Evolutionary conservation across 1,284 basidiomycete species (phyloP).

Genomic region (Cryptococcus sp.): DNA sequence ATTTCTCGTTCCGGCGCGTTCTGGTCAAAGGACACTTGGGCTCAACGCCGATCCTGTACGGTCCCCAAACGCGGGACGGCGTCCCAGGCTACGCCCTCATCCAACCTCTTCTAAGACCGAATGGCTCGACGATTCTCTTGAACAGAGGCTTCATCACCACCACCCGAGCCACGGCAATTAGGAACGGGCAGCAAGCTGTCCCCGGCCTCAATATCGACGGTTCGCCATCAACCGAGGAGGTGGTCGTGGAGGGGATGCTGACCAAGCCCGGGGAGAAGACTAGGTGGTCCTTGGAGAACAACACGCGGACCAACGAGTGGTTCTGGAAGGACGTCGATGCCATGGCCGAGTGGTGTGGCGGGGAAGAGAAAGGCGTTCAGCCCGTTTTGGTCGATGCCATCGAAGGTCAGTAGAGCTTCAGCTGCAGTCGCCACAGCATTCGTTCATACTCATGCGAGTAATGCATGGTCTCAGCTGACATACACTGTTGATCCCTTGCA

Average conservation of each 20-base stretch:
- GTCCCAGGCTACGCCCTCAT: conserved; percentile 78
- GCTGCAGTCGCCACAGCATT: not conserved
- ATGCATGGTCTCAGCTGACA: not conserved
- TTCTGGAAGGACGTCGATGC: conserved; percentile 84
- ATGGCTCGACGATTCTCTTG: conserved; percentile 64
- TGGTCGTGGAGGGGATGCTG: conserved; percentile 60
- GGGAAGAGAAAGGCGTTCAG: conserved; percentile 68
- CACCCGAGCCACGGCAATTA: conserved; percentile 44
- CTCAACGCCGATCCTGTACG: conserved; percentile 75
- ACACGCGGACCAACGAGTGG: conserved; percentile 79
- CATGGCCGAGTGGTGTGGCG: conserved; percentile 78
- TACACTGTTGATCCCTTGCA: conserved; percentile 44
- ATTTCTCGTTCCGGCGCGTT: conserved; percentile 85
- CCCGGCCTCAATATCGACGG: conserved; percentile 31
- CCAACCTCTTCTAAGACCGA: conserved; percentile 73
- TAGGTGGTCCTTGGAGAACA: conserved; percentile 84
- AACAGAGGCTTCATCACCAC: conserved; percentile 84
- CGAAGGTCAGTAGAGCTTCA: conserved; percentile 29
- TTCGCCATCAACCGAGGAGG: conserved; percentile 29
- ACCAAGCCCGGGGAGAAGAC: conserved; percentile 60
- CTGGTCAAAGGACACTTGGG: conserved; percentile 75
- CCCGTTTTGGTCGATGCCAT: conserved; percentile 85
- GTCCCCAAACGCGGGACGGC: conserved; percentile 85
- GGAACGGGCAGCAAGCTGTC: conserved; percentile 57
- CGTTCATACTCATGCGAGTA: too few relatives aligned